These are phyloP conservation scores for Aspergillus costaricaensis DNA, from an alignment of 2,329 filamentous ascomycete genomes.

Conservation along the genomic window DNA sequence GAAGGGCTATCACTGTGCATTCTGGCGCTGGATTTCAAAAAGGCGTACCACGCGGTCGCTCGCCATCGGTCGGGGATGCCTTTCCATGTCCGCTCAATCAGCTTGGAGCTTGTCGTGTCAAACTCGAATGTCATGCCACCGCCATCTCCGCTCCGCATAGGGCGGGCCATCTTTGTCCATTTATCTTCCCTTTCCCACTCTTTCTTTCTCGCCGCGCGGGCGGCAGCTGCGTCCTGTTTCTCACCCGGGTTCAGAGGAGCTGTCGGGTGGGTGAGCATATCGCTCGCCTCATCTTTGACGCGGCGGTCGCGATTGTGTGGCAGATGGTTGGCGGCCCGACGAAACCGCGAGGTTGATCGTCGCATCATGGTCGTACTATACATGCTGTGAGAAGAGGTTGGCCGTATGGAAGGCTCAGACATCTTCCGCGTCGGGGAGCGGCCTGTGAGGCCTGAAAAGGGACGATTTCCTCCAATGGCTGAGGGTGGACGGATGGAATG, in stretches of 20 bases:
- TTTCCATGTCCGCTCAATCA: slow-evolving; percentile 94
- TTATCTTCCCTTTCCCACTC: slow-evolving; percentile 66
- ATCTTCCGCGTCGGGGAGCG: slow-evolving; percentile 43
- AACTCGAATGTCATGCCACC: slow-evolving; percentile 74
- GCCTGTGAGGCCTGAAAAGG: slow-evolving; percentile 45
- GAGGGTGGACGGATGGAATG: slow-evolving; percentile 55
- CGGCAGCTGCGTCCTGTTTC: slow-evolving; percentile 50
- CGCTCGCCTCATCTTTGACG: slow-evolving; percentile 60
- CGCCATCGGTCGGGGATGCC: slow-evolving; percentile 97
- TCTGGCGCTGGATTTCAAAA: slow-evolving; percentile 75
- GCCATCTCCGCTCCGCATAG: slow-evolving; percentile 50
- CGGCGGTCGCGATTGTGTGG: slow-evolving; percentile 57
- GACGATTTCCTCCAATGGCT: slow-evolving; percentile 46
- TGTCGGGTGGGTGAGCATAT: slow-evolving; percentile 65
- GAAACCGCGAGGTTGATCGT: slow-evolving; percentile 48
- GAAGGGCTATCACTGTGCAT: slow-evolving; percentile 61
- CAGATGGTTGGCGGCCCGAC: slow-evolving; percentile 55
- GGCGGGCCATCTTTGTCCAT: slow-evolving; percentile 67
- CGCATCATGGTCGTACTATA: slow-evolving; percentile 44
- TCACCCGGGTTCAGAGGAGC: slow-evolving; percentile 51
- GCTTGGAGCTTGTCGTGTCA: slow-evolving; percentile 76
- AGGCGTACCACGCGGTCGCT: slow-evolving; percentile 90
- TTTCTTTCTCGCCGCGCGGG: slow-evolving; percentile 56
- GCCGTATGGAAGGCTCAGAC: slow-evolving; percentile 48
- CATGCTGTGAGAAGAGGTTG: slow-evolving; percentile 50